Evolutionary conservation across 805 yeast species (phyloP), one percentile per base, ranked within the genome.

Genomic region (Wickerhamiella musiphila): DNA sequence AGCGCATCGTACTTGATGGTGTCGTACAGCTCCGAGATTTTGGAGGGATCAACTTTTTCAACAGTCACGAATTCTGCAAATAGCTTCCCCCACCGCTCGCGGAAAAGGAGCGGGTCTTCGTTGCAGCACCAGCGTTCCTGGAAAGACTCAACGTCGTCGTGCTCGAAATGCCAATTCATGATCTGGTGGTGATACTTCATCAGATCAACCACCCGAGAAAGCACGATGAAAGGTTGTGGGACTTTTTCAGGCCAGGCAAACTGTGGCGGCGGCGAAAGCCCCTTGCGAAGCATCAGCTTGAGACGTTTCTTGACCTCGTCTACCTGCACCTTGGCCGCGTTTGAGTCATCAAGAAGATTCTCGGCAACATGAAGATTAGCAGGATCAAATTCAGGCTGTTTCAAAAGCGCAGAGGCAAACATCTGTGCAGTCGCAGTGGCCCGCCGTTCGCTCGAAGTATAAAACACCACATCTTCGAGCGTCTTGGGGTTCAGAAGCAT

Each of bases 191-290:
- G 95, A 55, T 77, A 83, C 53, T 74, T 82, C 96, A 90, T 86
- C 47, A 90, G 63, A 47, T 83, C 94, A 26, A 90, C 93, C 18
- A 90, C 98, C 40, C 94, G 64, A 49, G 82, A 79, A 45, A 92
- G 79, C 11, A 90, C 98, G 30, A 74, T 70, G 49, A 82, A 86
- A 2, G 99, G 99, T 50, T 90, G 92, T 0, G 98, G 96, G 79
- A 90, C 83, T 51, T 82, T 82, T 13, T 90, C 79, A 1, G 99
- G 98, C 99, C 99, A 90, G 0, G 98, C 79, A 54, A 90, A 90
- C 49, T 90, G 94, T 1, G 92, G 78, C 12, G 98, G 96, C 0
- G 96, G 94, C 45, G 82, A 93, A 34, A 82, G 79, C 2, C 98
- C 98, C 54, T 84, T 90, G 56, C 99, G 70, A 33, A 90, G 61